Base-by-base conservation (phyloP, 2,329 filamentous ascomycete species). In the Chalaropsis ovoidea region DNA sequence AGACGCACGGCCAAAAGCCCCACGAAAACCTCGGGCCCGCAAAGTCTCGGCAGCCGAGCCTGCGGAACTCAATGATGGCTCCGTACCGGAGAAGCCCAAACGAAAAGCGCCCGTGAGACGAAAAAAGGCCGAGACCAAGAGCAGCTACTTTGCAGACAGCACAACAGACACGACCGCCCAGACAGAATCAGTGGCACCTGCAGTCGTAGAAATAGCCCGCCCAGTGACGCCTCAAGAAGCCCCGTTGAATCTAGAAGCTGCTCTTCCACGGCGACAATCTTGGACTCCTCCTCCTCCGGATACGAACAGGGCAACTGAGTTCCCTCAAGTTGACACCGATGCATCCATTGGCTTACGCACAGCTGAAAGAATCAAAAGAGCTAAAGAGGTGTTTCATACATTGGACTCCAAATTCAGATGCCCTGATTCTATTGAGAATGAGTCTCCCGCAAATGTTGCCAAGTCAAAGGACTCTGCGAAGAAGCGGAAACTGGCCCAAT, bases 241-340 rank as follows among this genome's bases (percentile, higher is more conserved):
- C 10, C 60, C 63, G 11, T 19, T 67, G 7, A 67, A 67, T 24
- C 15, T 67, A 8, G 66, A 65, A 31, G 8, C 63, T 15, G 63
- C 63, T 31, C 27, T 67, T 39, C 66, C 66, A 4, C 47, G 63
- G 10, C 47, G 63, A 3, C n/a, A 22, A 43, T 11, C 47, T 41
- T 67, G 66, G 63, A 63, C 66, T 1, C 66, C 63, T 35, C 66
- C 63, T 8, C 63, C 45, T 1, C 45, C 17, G 2, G 63, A 24
- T 19, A 41, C 41, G 8, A 24, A 17, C 10, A 2, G n/a, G 13
- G 11, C n/a, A 6, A 45, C 47, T 10, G 49, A 39, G n/a, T 58
- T 39, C 10, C 27, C 24, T 24, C 52, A 45, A 19, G 15, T 8
- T 41, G 56, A 39, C 8, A 8, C 2, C 10, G 54, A 45, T 11